phyloP scores from a whole-genome alignment of 768 basidiomycete species.

The Tricholomella constricta region DNA sequence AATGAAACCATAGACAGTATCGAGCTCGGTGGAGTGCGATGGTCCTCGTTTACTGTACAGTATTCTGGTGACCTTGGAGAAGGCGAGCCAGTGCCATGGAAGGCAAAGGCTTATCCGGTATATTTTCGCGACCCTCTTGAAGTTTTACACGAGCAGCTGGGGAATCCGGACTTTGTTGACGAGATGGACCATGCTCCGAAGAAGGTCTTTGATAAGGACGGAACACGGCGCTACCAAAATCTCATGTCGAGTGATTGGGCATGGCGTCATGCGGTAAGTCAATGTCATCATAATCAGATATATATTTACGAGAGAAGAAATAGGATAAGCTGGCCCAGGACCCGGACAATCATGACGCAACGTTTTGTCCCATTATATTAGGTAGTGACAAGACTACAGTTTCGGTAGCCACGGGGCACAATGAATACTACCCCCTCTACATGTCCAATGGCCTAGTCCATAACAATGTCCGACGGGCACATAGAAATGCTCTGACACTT shows the following conservation, averaged over 20 bases:
- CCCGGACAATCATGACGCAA: slow-evolving; percentile 13
- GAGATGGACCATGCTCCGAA: too few species aligned
- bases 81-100: slow-evolving; percentile 31
- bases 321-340: slow-evolving; percentile 14
- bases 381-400: too few species aligned
- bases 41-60: slow-evolving; percentile 32
- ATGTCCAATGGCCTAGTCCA: not conserved
- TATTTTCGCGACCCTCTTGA: slow-evolving; percentile 33
- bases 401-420: slow-evolving; percentile 23
- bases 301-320: not conserved
- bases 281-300: not conserved
- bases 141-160: slow-evolving; percentile 30
- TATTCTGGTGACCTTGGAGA: slow-evolving; percentile 26
- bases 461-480: not conserved
- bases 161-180: too few species aligned
- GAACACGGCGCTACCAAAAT: too few species aligned
- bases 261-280: too few species aligned
- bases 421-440: too few species aligned
- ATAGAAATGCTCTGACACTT: too few species aligned
- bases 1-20: slow-evolving; percentile 37
- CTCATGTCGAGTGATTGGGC: slow-evolving; percentile 27
- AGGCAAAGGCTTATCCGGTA: slow-evolving; percentile 26
- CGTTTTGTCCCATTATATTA: slow-evolving; percentile 26
- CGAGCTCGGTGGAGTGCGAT: slow-evolving; percentile 34
- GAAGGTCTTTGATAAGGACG: too few species aligned